Conservation (phyloP, 192 early-diverging fungal species). For the Kickxella alabastrina region DNA sequence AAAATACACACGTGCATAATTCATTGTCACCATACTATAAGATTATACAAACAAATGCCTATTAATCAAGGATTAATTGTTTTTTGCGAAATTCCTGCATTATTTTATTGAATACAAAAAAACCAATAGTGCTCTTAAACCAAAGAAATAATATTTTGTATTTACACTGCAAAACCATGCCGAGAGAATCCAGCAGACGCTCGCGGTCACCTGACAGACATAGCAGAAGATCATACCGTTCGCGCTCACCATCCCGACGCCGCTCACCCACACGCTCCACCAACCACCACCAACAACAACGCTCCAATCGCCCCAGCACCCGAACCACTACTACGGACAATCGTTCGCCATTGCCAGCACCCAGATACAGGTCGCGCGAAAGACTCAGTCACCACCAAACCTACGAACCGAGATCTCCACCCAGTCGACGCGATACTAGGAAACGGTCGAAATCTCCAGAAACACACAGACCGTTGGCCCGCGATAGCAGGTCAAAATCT, state of each 20-base stretch:
- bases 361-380: constrained; percentile 16
- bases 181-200: constrained; percentile 19
- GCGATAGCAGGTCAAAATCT: constrained; percentile 9
- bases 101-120: no score
- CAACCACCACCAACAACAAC: not conserved
- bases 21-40: no score
- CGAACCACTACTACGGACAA: constrained; percentile 2
- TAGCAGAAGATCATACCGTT: not conserved
- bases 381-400: constrained; percentile 4
- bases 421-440: not conserved
- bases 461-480: constrained; percentile 1
- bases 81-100: no score
- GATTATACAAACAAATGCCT: no score
- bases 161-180: constrained; percentile 10
- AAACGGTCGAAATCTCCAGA: constrained; percentile 16
- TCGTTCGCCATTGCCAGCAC: no score
- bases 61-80: no score
- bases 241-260: not conserved
- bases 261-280: not conserved
- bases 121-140: not conserved
- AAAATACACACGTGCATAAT: no score
- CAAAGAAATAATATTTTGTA: not conserved
- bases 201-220: constrained; percentile 31
- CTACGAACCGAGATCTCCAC: no score
- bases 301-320: not conserved